Base-by-base conservation (phyloP, 192 early-diverging fungal species). In the Backusella circina region DNA sequence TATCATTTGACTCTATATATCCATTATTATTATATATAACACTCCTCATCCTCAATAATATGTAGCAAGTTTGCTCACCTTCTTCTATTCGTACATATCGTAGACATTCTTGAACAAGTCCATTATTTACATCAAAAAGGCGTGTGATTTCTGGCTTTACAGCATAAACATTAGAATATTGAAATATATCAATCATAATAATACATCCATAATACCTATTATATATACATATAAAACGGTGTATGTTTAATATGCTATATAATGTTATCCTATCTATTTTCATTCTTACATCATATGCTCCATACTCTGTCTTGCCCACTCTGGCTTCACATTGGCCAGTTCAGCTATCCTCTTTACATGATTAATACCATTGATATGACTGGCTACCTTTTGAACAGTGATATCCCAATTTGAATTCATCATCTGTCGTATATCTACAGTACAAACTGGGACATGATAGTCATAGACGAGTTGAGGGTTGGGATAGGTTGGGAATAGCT, bases 401-500 rank as follows among this genome's bases (percentile, higher is more conserved):
- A 99, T 87, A 79, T 99, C 98, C 96, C 98, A 99, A 80, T 95
- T 88, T 21, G 91, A 85, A 72, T 93, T 92, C 76, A 90, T 87
- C 76, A 82, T 82, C 3, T 75, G 67, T 15, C 67, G 33, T 35
- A 92, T 77, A 79, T 95, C 87, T 6, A 94, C 90, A 32, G 92
- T 90, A 15, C 86, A 84, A 9, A 97, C 91, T 3, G 95, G 95
- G 0, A 97, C 95, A 36, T 95, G 90, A 76, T 93, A 93, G 71
- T 95, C 93, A 47, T 91, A 83, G 0, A 97, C 93, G 7, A 83
- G 80, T 13, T 88, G 79, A 5, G 95, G 95, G 65, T 93, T 89
- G 10, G 86, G 87, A 76, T 94, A 93, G 2, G 85, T 86, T 3
- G 93, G 93, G 72, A 97, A 95, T 2, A 97, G 83, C 70, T 97